Percentiles rank a stretch among this genome's conserved stretches.
Conservation (phyloP, 306 rosid genomes). For the Oemleria cerasiformis region DNA sequence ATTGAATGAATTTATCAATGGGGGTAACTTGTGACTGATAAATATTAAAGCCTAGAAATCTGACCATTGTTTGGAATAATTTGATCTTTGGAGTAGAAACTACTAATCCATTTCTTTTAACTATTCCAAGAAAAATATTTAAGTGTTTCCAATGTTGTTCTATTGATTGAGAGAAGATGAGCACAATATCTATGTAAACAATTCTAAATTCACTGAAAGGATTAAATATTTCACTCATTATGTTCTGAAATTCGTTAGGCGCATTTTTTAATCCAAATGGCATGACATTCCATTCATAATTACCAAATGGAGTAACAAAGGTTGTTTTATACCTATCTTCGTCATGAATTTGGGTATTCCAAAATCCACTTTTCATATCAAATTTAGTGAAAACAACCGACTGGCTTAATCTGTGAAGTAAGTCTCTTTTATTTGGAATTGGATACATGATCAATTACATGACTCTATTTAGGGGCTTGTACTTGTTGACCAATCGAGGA, state of each 20-base stretch:
- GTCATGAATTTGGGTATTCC: slow-evolving; percentile 1
- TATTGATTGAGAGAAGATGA: background rate
- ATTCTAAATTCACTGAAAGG: background rate
- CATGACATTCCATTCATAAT: background rate
- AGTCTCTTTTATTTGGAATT: background rate
- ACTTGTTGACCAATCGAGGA: background rate
- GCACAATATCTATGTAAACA: background rate
- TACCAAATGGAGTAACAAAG: background rate
- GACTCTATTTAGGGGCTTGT: too few species aligned
- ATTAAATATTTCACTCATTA: background rate
- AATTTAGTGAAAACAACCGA: background rate
- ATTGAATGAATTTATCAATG: too few species aligned
- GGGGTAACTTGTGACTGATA: too few species aligned
- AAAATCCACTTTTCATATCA: background rate
- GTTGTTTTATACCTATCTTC: background rate
- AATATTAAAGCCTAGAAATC: too few species aligned
- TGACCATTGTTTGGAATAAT: too few species aligned
- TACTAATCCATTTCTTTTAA: background rate
- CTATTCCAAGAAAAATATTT: background rate
- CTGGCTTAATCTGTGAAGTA: background rate
- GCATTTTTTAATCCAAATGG: too few species aligned
- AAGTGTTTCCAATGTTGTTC: slow-evolving; percentile 11
- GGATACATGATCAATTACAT: background rate
- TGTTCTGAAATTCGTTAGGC: background rate
- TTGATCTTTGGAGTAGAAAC: too few species aligned